Conservation (phyloP, 768 basidiomycete species). For the Amanita pallidorosea region DNA sequence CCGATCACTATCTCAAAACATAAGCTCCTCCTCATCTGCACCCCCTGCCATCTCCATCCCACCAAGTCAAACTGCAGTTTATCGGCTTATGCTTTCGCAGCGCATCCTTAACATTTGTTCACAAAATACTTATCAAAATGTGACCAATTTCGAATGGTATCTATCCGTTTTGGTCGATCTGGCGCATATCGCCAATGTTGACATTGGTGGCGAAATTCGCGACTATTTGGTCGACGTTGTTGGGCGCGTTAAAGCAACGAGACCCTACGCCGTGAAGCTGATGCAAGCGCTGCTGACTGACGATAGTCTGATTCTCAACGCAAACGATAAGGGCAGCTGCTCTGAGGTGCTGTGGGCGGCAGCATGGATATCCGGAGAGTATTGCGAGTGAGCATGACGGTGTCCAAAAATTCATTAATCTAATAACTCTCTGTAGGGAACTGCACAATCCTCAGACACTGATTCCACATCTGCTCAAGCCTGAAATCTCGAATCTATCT, state of each 20-base stretch:
- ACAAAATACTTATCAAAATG: conserved; percentile 72
- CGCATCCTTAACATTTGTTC: conserved; percentile 84
- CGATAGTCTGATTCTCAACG: conserved; percentile 58
- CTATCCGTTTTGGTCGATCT: conserved; percentile 90
- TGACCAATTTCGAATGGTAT: conserved; percentile 96
- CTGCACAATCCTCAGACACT: conserved; percentile 70
- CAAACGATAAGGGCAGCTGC: conserved; percentile 62
- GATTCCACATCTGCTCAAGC: conserved; percentile 57
- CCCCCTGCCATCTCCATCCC: conserved; percentile 24
- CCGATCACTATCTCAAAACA: conserved; percentile 40
- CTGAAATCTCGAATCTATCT: conserved; percentile 41
- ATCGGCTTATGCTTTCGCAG: conserved; percentile 75
- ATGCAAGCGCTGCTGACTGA: conserved; percentile 79
- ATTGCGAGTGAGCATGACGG: conserved; percentile 56
- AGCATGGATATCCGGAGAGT: conserved; percentile 95
- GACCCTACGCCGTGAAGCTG: conserved; percentile 73
- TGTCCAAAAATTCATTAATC: background rate
- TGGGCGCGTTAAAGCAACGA: conserved; percentile 65
- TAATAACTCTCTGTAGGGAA: conserved; percentile 36
- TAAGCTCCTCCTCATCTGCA: conserved; percentile 19
- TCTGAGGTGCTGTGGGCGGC: conserved; percentile 88
- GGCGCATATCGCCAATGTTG: conserved; percentile 74
- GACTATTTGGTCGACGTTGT: conserved; percentile 84
- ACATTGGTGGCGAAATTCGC: conserved; percentile 67
- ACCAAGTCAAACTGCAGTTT: conserved; percentile 69